Conservation (phyloP, 768 basidiomycete species). For the Pleurotus platypus region DNA sequence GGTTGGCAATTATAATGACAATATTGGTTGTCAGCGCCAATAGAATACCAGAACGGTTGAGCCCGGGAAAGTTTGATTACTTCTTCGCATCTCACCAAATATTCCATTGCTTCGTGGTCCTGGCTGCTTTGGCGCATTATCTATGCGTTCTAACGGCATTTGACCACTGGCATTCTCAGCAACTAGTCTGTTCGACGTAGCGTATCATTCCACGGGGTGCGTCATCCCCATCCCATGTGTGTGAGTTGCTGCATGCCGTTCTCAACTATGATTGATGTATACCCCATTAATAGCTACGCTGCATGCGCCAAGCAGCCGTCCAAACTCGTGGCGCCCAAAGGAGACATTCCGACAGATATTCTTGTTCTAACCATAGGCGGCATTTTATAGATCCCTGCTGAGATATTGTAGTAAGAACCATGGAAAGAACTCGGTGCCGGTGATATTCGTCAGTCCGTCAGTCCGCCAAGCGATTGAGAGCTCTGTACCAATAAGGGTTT, state of each 20-base stretch:
- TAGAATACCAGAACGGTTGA: slow-evolving; percentile 72
- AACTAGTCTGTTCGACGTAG: slow-evolving; percentile 21
- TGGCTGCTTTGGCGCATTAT: slow-evolving; percentile 70
- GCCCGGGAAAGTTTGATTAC: slow-evolving; percentile 77
- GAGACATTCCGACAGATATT: not conserved
- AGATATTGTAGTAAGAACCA: too few species aligned
- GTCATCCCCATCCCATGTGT: slow-evolving; percentile 11
- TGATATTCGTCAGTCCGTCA: not conserved
- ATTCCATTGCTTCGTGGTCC: slow-evolving; percentile 78
- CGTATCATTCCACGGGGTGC: not conserved
- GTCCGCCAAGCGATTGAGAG: too few species aligned
- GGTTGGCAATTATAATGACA: slow-evolving; percentile 12
- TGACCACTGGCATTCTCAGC: slow-evolving; percentile 51
- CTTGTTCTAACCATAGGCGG: not conserved
- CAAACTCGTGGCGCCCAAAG: not conserved
- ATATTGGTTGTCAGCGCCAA: slow-evolving; percentile 58
- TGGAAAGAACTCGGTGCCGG: not conserved
- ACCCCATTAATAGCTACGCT: slow-evolving; percentile 7
- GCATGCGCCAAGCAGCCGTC: slow-evolving; percentile 5
- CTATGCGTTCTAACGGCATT: slow-evolving; percentile 51
- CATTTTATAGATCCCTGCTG: too few species aligned
- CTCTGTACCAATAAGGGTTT: too few species aligned
- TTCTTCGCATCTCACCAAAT: slow-evolving; percentile 85
- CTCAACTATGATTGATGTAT: slow-evolving; percentile 5
- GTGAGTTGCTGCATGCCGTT: not conserved